Evolutionary conservation across 495 filamentous ascomycete genomes (phyloP), one percentile per base, ranked within the genome.

Genomic region (Penicillium simplicissimum): DNA sequence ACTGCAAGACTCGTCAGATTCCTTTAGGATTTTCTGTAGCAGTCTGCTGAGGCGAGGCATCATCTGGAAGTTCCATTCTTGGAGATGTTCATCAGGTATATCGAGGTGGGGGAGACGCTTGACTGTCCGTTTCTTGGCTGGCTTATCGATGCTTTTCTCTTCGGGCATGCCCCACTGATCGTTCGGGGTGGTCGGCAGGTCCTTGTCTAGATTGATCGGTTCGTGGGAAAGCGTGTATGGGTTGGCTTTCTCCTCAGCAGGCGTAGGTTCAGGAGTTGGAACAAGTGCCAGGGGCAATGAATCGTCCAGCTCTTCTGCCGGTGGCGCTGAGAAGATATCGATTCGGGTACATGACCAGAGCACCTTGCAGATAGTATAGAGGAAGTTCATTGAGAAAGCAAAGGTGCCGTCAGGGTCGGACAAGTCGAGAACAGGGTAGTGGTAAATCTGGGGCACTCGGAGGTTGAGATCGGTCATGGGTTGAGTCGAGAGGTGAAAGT

Each of bases 1-100:
- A 58, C 89, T 87, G 23, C 90, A 90, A 3, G 89, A 91, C 67
- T 93, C 90, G 1, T 74, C 74, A 1, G 81, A 77, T 4, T 82
- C 78, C 23, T 82, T 84, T 71, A 87, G 61, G 76, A 83, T 74
- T 81, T 89, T 78, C 76, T 85, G 78, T 72, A 92, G 72, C 81
- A 93, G 68, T 71, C 82, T 78, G 66, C 90, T 88, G 64, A 93
- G 78, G 61, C 87, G 84, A 0, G 89, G 89, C 80, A 91, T 86
- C 65, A 91, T 76, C 3, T 83, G 80, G 28, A 79, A 84, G 60
- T 91, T 88, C 87, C 89, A 93, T 58, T 88, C 83, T 21, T 89
- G 82, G 5, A 90, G 73, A 57, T 84, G 79, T 2, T 89, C 85
- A 8, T 83, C 80, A 0, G 85, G 84, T 1, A 91, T 81, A 15